phyloP scores from a whole-genome alignment of 2,329 filamentous ascomycete genomes.

The Grosmannia clavigera region DNA sequence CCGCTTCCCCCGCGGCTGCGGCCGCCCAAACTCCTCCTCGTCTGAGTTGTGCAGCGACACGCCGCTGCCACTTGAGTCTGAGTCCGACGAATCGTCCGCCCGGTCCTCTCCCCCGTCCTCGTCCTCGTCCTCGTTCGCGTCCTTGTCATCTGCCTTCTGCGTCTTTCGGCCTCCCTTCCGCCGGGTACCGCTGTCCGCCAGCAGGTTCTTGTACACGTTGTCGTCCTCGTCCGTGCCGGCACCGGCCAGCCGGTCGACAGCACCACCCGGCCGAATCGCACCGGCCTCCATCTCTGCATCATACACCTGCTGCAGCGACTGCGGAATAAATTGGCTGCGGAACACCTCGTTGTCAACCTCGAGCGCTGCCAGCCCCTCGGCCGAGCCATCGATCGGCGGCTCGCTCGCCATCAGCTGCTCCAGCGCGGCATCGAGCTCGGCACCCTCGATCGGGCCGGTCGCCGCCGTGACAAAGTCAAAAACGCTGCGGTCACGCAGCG shows the following conservation, averaged over 20 bases:
- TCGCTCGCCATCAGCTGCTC: slow-evolving; percentile 51
- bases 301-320: slow-evolving; percentile 91
- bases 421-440: slow-evolving; percentile 44
- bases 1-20: slow-evolving; percentile 63
- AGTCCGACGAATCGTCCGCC: slow-evolving; percentile 21
- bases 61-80: slow-evolving; percentile 35
- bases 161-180: slow-evolving; percentile 12
- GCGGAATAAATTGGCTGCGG: slow-evolving; percentile 90
- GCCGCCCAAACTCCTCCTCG: slow-evolving; percentile 48
- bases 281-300: slow-evolving; percentile 72
- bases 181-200: slow-evolving; percentile 38
- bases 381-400: slow-evolving; percentile 19
- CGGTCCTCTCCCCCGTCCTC: background rate
- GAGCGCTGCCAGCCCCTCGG: slow-evolving; percentile 34
- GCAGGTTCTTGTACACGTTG: slow-evolving; percentile 62
- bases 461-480: slow-evolving; percentile 66
- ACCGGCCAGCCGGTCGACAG: slow-evolving; percentile 28
- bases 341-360: slow-evolving; percentile 88
- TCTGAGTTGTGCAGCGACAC: slow-evolving; percentile 26
- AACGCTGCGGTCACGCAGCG: slow-evolving; percentile 62
- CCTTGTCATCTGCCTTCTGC: slow-evolving; percentile 18
- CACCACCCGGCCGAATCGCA: slow-evolving; percentile 29
- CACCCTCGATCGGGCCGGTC: slow-evolving; percentile 35
- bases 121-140: slow-evolving; percentile 17
- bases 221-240: slow-evolving; percentile 42